phyloP scores from a whole-genome alignment of 2,329 filamentous ascomycete species.

The Aurifilum marmelostoma region DNA sequence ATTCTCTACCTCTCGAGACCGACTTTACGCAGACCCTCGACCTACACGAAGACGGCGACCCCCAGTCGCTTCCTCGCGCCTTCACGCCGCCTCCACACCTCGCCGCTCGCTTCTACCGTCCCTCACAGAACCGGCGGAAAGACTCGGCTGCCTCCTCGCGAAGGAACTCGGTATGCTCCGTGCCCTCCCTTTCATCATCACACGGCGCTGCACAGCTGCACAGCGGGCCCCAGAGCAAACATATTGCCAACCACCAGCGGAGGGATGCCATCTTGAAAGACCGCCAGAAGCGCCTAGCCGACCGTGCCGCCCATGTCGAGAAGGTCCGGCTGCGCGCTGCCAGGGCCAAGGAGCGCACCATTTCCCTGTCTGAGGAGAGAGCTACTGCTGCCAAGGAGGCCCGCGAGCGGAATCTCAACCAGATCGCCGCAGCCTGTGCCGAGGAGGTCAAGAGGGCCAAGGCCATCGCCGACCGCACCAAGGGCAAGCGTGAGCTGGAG shows the following conservation, averaged over 20 bases:
- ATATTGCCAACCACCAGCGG: constrained; percentile 77
- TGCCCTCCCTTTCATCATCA: constrained; percentile 68
- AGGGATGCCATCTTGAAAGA: constrained; percentile 81
- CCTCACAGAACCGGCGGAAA: constrained; percentile 67
- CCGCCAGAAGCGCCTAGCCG: constrained; percentile 77
- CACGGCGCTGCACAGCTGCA: constrained; percentile 58
- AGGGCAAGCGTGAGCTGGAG: constrained; percentile 77
- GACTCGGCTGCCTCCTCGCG: constrained; percentile 78
- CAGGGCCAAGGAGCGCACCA: constrained; percentile 70
- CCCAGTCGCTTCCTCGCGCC: constrained; percentile 36
- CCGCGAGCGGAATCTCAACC: constrained; percentile 77
- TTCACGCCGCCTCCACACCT: constrained; percentile 75
- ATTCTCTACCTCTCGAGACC: constrained; percentile 30
- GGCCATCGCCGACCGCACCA: constrained; percentile 79
- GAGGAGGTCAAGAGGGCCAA: constrained; percentile 84
- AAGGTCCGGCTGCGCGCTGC: constrained; percentile 79
- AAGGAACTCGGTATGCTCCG: constrained; percentile 78
- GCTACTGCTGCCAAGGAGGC: constrained; percentile 78
- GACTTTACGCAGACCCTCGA: constrained; percentile 27
- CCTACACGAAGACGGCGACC: constrained; percentile 24
- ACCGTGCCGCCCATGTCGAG: constrained; percentile 80
- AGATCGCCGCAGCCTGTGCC: constrained; percentile 79
- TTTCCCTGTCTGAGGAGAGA: constrained; percentile 71
- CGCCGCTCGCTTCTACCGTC: constrained; percentile 76
- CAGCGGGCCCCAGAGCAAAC: constrained; percentile 70